These are phyloP conservation scores for Brassica rapa DNA, from an alignment of 345 rosid species.

Conservation along the genomic window DNA sequence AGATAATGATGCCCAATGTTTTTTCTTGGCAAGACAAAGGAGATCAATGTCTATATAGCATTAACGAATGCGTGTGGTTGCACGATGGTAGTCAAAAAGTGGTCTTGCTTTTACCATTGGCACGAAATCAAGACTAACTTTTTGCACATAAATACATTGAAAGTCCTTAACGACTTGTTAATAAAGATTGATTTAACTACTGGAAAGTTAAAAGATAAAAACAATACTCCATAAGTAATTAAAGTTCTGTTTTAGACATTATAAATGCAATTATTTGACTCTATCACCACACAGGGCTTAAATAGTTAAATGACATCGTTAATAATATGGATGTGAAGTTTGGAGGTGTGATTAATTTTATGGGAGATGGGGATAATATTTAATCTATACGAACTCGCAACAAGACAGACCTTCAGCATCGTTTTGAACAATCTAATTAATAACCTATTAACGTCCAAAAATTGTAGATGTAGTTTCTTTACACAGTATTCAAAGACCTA, in stretches of 20 bases:
- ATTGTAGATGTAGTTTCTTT: constrained; percentile 36
- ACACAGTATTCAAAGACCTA: constrained; percentile 46
- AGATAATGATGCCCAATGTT: background rate
- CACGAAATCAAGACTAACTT: constrained; percentile 16
- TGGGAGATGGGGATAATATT: constrained; percentile 29
- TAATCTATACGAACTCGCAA: constrained; percentile 27
- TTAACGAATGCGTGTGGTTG: constrained; percentile 36
- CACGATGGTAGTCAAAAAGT: constrained; percentile 29
- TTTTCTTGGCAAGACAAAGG: constrained; percentile 24
- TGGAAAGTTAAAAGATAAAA: background rate
- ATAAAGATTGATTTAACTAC: background rate
- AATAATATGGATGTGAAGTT: constrained; percentile 34
- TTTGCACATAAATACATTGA: constrained; percentile 6
- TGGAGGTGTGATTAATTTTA: constrained; percentile 27
- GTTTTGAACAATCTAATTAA: constrained; percentile 40
- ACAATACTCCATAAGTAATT: too few species aligned
- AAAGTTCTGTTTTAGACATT: background rate
- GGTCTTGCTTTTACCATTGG: constrained; percentile 37
- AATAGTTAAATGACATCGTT: constrained; percentile 4
- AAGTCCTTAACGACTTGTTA: background rate
- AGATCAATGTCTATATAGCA: constrained; percentile 17
- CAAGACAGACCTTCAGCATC: constrained; percentile 39
- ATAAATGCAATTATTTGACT: background rate
- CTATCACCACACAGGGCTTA: background rate
- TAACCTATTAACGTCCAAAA: constrained; percentile 44